A percentile compares a stretch with the other conserved stretches of the same genome.
These are phyloP conservation scores for Eucalyptus sp. DNA, from an alignment of 345 rosid species.

Conservation along the genomic window DNA sequence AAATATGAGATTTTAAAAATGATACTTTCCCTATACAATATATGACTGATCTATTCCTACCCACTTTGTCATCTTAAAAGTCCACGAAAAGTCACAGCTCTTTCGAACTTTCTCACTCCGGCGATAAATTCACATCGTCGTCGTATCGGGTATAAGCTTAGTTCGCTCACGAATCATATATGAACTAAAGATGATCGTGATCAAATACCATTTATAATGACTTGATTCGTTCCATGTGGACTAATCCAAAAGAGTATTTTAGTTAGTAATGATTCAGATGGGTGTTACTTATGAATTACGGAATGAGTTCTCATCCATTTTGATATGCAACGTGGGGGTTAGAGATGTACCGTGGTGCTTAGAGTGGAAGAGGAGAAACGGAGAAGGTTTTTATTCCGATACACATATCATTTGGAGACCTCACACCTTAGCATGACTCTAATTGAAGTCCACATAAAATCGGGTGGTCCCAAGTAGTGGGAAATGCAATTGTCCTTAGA, in stretches of 20 bases:
- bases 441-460: background rate
- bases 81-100: background rate
- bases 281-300: too few relatives aligned
- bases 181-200: background rate
- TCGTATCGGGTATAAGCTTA: background rate
- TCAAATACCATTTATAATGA: background rate
- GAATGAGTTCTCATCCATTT: background rate
- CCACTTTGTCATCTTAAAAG: background rate
- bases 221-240: fast-evolving
- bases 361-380: background rate
- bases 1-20: background rate
- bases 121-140: fast-evolving
- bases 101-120: background rate
- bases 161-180: background rate
- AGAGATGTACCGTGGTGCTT: background rate
- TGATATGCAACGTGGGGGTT: background rate
- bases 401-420: background rate
- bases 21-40: background rate
- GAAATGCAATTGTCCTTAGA: background rate
- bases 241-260: background rate
- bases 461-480: background rate
- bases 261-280: fast-evolving
- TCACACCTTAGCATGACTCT: background rate
- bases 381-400: background rate
- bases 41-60: background rate